Evolutionary conservation across 192 early-diverging fungal species (phyloP).

Genomic region (Backusella psychrophila): DNA sequence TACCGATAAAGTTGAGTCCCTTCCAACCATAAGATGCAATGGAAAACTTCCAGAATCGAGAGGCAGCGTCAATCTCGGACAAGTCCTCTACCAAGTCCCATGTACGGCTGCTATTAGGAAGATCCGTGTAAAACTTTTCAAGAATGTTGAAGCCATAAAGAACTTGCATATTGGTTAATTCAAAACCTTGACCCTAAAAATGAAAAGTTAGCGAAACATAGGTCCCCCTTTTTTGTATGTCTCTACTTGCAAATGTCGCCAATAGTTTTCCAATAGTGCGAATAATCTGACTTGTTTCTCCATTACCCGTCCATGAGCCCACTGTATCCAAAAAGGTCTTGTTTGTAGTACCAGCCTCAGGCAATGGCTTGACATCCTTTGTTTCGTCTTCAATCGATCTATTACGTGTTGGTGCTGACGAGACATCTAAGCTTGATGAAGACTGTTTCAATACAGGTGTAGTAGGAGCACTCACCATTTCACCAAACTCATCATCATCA

Average conservation of each 20-base stretch:
- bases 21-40: conserved; percentile 61
- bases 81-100: conserved; percentile 39
- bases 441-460: not conserved
- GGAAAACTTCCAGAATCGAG: conserved; percentile 44
- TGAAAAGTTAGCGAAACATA: not conserved
- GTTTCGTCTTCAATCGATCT: not conserved
- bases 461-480: not conserved
- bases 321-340: conserved; percentile 13
- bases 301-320: conserved; percentile 19
- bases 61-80: conserved; percentile 25
- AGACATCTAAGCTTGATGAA: not conserved
- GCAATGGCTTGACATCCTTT: not conserved
- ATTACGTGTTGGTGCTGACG: not conserved
- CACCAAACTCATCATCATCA: conserved; percentile 14
- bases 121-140: conserved; percentile 58
- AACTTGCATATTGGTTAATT: conserved; percentile 63
- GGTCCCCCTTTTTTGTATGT: not conserved
- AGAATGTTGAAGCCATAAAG: conserved; percentile 61
- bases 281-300: conserved; percentile 27
- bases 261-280: conserved; percentile 28
- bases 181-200: conserved; percentile 66
- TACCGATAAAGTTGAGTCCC: conserved; percentile 70
- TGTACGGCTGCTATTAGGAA: conserved; percentile 33
- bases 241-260: conserved; percentile 29
- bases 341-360: not conserved